These are phyloP conservation scores for Septoria linicola DNA, from an alignment of 2,329 filamentous ascomycete species.

Conservation along the genomic window DNA sequence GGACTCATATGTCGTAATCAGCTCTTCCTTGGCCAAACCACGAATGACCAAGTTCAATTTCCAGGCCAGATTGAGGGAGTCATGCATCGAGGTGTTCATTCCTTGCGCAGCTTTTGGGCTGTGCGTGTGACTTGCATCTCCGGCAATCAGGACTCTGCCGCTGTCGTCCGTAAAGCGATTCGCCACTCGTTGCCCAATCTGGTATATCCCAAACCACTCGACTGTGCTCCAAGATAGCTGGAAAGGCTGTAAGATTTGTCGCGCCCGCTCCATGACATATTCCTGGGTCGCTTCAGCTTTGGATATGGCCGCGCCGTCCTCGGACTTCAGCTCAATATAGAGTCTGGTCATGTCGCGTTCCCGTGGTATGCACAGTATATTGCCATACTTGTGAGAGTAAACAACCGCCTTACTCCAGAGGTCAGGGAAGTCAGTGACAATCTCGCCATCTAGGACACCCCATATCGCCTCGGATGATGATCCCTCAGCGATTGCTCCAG, in stretches of 20 bases:
- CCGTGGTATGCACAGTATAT: conserved; percentile 70
- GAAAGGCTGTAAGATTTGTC: conserved; percentile 49
- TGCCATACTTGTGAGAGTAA: conserved; percentile 65
- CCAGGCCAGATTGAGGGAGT: conserved; percentile 47
- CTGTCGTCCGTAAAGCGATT: conserved; percentile 49
- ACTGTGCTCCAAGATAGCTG: conserved; percentile 46
- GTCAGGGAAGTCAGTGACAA: conserved; percentile 71
- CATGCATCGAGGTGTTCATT: conserved; percentile 49
- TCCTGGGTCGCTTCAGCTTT: conserved; percentile 53
- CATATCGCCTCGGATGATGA: conserved; percentile 59
- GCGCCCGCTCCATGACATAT: conserved; percentile 68
- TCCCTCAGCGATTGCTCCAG: conserved; percentile 49
- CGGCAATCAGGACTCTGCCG: conserved; percentile 49
- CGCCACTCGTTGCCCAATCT: conserved; percentile 66
- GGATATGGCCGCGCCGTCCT: conserved; percentile 35
- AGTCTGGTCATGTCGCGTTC: conserved; percentile 70
- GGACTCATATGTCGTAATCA: conserved; percentile 43
- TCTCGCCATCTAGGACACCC: conserved; percentile 69
- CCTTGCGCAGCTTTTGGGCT: conserved; percentile 47
- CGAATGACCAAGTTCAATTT: conserved; percentile 45
- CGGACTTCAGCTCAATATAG: conserved; percentile 50
- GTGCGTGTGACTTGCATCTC: conserved; percentile 41
- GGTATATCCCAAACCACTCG: conserved; percentile 60
- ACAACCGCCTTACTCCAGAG: conserved; percentile 73
- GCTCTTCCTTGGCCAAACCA: conserved; percentile 39